Evolutionary conservation across 257 asterid species (phyloP), one percentile per base, ranked within the genome.

Genomic region (Echium plantagineum): DNA sequence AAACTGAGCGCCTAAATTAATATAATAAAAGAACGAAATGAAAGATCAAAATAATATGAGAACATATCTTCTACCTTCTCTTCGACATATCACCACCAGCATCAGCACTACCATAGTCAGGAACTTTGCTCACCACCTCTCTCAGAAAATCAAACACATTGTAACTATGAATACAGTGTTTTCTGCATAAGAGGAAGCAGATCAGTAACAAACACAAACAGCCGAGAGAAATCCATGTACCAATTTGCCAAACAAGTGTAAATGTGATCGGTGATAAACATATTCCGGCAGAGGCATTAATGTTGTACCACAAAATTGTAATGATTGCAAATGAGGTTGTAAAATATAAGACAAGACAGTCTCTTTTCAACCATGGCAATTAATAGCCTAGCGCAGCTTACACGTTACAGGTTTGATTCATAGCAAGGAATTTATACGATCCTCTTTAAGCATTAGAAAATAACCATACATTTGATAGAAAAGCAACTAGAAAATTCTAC

Each of bases 61-160:
- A 53, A 48, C 24, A 65, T 21, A 51, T 21, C 22, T 58, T 67
- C 20, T 30, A 83, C 94, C 95, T 86, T 82, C 91, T 80, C 75
- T 84, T 89, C 30, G 95, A 76, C 62, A 71, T 56, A 62, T 89
- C 93, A 68, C 80, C 85, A 21, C 82, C 79, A 70, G 79, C 63
- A 67, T 89, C 95, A 53, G 95, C 82, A 69, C 77, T 70, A 63
- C 95, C 95, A 65, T 83, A 85, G 75, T 91, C 98, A 69, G 98
- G 98, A 84, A 91, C 98, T 70, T 80, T 87, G 77, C 93, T 79
- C 60, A 91, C 96, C 63, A 83, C 94, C 71, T 91, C 98, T 77
- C 78, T 89, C 77, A 91, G 82, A 75, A 91, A 91, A 86, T 91
- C 98, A 8, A 84, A 91, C 75, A 87, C 98, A 62, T 82, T 91